Conservation (phyloP, 1,139 yeast genomes). For the Blastobotrys apis region DNA sequence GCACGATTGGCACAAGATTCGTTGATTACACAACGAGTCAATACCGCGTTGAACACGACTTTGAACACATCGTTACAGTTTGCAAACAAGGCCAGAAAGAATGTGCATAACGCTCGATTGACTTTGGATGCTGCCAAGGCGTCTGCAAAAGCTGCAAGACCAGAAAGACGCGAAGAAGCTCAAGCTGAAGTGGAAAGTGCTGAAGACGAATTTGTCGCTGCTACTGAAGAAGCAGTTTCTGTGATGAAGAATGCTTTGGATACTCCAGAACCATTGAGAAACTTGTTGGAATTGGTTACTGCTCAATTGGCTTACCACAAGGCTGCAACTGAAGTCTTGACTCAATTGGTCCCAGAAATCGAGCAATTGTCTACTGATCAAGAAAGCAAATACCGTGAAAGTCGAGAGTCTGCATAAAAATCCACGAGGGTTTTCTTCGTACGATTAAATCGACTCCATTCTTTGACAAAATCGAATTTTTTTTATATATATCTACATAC, state of each 20-base stretch:
- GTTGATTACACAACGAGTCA: slow-evolving; percentile 64
- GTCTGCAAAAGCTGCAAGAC: slow-evolving; percentile 61
- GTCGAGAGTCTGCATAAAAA: slow-evolving; percentile 29
- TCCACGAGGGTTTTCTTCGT: no score
- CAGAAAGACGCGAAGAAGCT: slow-evolving; percentile 70
- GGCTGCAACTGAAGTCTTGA: slow-evolving; percentile 66
- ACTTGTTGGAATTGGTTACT: slow-evolving; percentile 62
- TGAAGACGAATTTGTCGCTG: slow-evolving; percentile 87
- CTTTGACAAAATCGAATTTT: not conserved
- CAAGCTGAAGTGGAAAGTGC: slow-evolving; percentile 77
- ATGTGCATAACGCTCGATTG: slow-evolving; percentile 74
- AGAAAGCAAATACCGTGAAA: slow-evolving; percentile 39
- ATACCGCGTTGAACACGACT: slow-evolving; percentile 60
- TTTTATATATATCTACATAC: not conserved
- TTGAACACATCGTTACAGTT: slow-evolving; percentile 60
- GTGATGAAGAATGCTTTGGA: slow-evolving; percentile 81
- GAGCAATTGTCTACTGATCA: slow-evolving; percentile 57
- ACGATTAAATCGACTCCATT: not conserved
- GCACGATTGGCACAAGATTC: slow-evolving; percentile 83
- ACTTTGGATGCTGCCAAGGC: slow-evolving; percentile 78
- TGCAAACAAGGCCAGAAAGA: slow-evolving; percentile 66
- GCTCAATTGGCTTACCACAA: slow-evolving; percentile 86
- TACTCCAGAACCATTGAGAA: slow-evolving; percentile 66
- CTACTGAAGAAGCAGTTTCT: slow-evolving; percentile 83
- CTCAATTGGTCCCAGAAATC: slow-evolving; percentile 60